Conservation (phyloP, 1,284 basidiomycete genomes). For the Rhodofomes roseus region DNA sequence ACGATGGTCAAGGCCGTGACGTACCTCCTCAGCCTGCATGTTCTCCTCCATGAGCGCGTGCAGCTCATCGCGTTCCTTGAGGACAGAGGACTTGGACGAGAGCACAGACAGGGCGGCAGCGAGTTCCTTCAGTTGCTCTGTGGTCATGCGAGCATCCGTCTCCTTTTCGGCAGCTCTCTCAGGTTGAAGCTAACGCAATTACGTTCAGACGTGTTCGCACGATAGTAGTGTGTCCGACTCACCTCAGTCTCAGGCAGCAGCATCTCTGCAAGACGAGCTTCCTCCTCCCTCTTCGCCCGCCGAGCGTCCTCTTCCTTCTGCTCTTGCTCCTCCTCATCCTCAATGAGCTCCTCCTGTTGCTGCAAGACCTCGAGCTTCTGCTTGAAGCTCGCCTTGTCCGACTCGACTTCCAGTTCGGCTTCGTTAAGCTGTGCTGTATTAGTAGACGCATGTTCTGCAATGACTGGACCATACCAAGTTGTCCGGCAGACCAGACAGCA, state of each 20-base stretch:
- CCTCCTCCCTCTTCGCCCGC: constrained; percentile 78
- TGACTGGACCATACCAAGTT: constrained; percentile 65
- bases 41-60: constrained; percentile 91
- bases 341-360: constrained; percentile 98
- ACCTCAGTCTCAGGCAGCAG: constrained; percentile 82
- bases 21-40: constrained; percentile 79
- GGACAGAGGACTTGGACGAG: constrained; percentile 93
- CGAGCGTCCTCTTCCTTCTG: constrained; percentile 92
- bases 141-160: constrained; percentile 87
- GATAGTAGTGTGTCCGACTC: constrained; percentile 2
- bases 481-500: constrained; percentile 91
- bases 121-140: constrained; percentile 93
- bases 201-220: background rate
- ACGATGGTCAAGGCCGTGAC: constrained; percentile 4
- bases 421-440: constrained; percentile 73
- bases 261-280: constrained; percentile 71
- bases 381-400: constrained; percentile 93
- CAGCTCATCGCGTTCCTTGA: constrained; percentile 94
- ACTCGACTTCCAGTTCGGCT: constrained; percentile 93
- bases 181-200: constrained; percentile 36
- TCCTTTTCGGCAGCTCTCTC: constrained; percentile 44
- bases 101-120: constrained; percentile 90
- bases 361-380: constrained; percentile 97
- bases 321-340: constrained; percentile 98
- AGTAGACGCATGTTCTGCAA: constrained; percentile 5